A percentile compares a stretch with the other conserved stretches of the same genome.
Evolutionary conservation across 805 yeast genomes (phyloP).

Genomic region (Candida boidinii): DNA sequence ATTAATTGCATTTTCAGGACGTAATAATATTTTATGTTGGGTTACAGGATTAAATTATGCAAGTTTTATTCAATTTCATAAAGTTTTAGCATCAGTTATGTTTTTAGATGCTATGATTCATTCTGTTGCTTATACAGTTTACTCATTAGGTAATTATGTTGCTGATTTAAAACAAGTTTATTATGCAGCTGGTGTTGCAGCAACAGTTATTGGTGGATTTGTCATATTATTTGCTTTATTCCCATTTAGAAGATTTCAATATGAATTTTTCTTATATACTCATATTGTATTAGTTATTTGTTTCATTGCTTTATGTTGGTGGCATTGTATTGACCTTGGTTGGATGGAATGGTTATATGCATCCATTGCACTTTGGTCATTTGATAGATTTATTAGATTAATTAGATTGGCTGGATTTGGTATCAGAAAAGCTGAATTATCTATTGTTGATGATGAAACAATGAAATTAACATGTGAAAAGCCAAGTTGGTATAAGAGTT

Average conservation of each 20-base stretch:
- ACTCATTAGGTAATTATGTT: constrained; percentile 5
- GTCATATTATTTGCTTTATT: constrained; percentile 42
- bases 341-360: constrained; percentile 27
- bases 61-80: no score
- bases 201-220: constrained; percentile 31
- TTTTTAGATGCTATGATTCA: no score
- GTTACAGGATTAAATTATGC: no score
- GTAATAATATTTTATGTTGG: no score
- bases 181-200: constrained; percentile 27
- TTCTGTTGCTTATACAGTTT: no score
- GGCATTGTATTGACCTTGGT: constrained; percentile 39
- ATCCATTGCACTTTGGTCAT: constrained; percentile 38
- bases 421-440: no score
- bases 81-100: no score
- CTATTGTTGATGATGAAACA: no score
- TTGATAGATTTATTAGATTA: constrained; percentile 42
- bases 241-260: constrained; percentile 40
- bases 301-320: constrained; percentile 48
- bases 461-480: no score
- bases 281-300: constrained; percentile 50
- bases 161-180: constrained; percentile 7
- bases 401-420: no score
- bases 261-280: constrained; percentile 51
- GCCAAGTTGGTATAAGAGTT: constrained; percentile 39
- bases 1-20: no score